These are phyloP conservation scores for Plantago ovata DNA, from an alignment of 257 asterid species.

Conservation along the genomic window DNA sequence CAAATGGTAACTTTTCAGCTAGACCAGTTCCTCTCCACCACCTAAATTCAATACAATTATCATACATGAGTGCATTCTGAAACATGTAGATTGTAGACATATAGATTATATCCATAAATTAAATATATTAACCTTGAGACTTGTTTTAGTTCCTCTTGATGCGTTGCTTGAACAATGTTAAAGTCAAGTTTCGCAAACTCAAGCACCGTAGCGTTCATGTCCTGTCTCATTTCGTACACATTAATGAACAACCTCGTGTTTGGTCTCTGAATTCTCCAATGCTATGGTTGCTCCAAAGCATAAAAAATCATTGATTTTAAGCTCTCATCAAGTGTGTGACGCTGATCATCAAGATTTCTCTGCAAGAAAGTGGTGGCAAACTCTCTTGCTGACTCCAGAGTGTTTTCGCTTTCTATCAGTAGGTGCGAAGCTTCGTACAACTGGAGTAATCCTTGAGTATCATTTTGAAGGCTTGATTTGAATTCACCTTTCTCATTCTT, in stretches of 20 bases:
- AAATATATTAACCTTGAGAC: slow-evolving; percentile 40
- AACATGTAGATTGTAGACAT: neutral
- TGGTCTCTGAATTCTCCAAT: slow-evolving; percentile 34
- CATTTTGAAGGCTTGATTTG: slow-evolving; percentile 15
- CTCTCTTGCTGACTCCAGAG: slow-evolving; percentile 30
- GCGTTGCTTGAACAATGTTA: slow-evolving; percentile 23
- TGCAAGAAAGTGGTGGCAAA: slow-evolving; percentile 17
- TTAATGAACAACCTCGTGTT: slow-evolving; percentile 35
- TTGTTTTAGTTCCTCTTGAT: slow-evolving; percentile 32
- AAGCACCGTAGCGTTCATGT: slow-evolving; percentile 26
- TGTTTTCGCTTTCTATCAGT: slow-evolving; percentile 30
- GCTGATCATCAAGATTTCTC: slow-evolving; percentile 7
- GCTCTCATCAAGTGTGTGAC: slow-evolving; percentile 11
- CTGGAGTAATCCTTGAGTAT: slow-evolving; percentile 30
- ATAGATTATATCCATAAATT: neutral
- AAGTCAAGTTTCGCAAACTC: slow-evolving; percentile 32
- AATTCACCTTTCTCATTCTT: slow-evolving; percentile 27
- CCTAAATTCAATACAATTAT: slow-evolving; percentile 18
- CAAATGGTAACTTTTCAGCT: slow-evolving; percentile 42
- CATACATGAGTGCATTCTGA: neutral
- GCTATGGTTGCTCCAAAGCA: slow-evolving; percentile 38
- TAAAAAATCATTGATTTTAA: slow-evolving; percentile 12
- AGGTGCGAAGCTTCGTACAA: slow-evolving; percentile 51
- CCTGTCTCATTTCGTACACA: slow-evolving; percentile 17
- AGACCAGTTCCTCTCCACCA: slow-evolving; percentile 44